Percentiles rank a stretch among this genome's conserved stretches.
These are phyloP conservation scores for Yamadazyma conglobata DNA, from an alignment of 1,139 yeast species.

Conservation along the genomic window DNA sequence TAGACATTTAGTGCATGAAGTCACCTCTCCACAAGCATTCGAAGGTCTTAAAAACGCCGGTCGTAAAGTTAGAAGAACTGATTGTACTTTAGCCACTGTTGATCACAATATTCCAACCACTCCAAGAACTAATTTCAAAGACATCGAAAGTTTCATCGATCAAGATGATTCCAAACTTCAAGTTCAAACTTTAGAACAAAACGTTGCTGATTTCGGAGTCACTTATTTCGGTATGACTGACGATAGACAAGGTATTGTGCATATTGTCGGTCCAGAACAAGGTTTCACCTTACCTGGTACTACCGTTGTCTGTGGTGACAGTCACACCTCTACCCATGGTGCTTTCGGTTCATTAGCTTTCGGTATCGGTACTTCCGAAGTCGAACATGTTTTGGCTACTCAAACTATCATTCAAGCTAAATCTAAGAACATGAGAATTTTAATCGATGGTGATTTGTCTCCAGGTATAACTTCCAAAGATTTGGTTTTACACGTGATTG, in stretches of 20 bases:
- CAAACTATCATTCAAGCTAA: slow-evolving; percentile 93
- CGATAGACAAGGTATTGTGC: slow-evolving; percentile 94
- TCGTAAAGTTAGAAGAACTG: slow-evolving; percentile 83
- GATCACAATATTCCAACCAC: slow-evolving; percentile 97
- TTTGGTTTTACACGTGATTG: slow-evolving; percentile 88
- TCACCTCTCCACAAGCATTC: slow-evolving; percentile 97
- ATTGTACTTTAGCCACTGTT: slow-evolving; percentile 95
- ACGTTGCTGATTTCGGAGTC: slow-evolving; percentile 83
- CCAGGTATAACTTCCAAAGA: slow-evolving; percentile 96
- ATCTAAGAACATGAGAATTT: slow-evolving; percentile 91
- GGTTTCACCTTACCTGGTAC: slow-evolving; percentile 98
- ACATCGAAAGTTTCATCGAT: slow-evolving; percentile 76
- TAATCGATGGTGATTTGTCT: slow-evolving; percentile 74
- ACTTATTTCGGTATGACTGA: slow-evolving; percentile 95
- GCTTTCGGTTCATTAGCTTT: slow-evolving; percentile 98
- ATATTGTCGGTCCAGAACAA: slow-evolving; percentile 97
- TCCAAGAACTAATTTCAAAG: slow-evolving; percentile 71
- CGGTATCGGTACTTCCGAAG: slow-evolving; percentile 98
- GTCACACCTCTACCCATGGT: slow-evolving; percentile 98
- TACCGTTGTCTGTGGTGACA: slow-evolving; percentile 97
- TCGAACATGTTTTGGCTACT: slow-evolving; percentile 96
- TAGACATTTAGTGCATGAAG: slow-evolving; percentile 96
- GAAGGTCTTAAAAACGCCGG: slow-evolving; percentile 90
- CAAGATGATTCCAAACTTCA: slow-evolving; percentile 91
- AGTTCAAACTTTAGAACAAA: slow-evolving; percentile 87